Conservation (phyloP, 305 asterid genomes). For the Petunia hybrid region DNA sequence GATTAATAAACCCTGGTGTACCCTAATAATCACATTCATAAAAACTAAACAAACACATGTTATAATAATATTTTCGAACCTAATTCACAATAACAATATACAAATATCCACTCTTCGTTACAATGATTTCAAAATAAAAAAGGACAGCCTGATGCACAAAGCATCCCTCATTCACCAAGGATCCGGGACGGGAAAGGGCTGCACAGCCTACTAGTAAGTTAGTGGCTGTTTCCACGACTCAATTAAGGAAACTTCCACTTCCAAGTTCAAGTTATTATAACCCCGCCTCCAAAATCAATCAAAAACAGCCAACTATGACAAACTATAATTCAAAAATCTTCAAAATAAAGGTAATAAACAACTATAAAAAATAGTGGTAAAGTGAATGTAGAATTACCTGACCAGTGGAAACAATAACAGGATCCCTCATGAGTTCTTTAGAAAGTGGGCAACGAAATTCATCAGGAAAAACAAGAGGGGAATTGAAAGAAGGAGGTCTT, state of each 20-base stretch:
- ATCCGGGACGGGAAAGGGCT: no score
- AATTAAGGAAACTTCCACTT: not conserved
- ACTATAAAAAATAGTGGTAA: not conserved
- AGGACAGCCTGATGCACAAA: no score
- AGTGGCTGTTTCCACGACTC: no score
- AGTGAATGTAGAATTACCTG: constrained; percentile 43
- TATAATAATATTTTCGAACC: not conserved
- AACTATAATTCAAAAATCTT: not conserved
- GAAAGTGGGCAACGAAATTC: constrained; percentile 60
- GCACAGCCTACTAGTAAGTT: no score
- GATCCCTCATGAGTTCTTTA: constrained; percentile 53
- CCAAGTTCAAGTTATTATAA: constrained; percentile 26
- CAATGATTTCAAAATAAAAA: not conserved
- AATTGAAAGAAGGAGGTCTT: constrained; percentile 44
- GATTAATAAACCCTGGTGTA: not conserved
- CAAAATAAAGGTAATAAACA: not conserved
- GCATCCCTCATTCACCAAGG: no score
- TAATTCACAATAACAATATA: not conserved
- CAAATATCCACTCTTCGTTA: not conserved
- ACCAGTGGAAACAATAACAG: constrained; percentile 58
- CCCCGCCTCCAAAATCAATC: not conserved
- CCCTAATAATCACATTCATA: not conserved
- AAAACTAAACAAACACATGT: not conserved
- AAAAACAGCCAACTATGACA: not conserved
- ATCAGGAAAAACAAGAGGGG: constrained; percentile 44